A percentile compares a stretch with the other conserved stretches of the same genome.
These are phyloP conservation scores for Calcarisporium arbuscula DNA, from an alignment of 2,329 filamentous ascomycete genomes.

Conservation along the genomic window DNA sequence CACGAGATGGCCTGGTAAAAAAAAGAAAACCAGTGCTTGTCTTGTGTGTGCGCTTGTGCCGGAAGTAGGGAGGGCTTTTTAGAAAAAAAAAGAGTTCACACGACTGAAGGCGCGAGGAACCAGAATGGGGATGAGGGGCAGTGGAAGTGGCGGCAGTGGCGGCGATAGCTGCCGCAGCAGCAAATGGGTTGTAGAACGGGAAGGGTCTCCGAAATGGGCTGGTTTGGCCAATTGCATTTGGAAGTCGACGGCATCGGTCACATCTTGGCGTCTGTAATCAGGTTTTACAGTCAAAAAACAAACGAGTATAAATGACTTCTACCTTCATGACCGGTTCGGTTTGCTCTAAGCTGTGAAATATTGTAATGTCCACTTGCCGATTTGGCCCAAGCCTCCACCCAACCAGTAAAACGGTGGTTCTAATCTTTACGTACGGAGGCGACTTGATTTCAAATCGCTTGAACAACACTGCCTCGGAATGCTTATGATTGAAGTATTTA, in stretches of 20 bases:
- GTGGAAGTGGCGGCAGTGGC: slow-evolving; percentile 11
- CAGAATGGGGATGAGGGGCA: slow-evolving; percentile 1
- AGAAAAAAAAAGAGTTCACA: too few species aligned
- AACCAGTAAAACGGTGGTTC: too few species aligned
- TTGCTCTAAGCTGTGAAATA: too few species aligned
- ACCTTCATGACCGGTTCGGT: too few species aligned
- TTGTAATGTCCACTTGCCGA: too few species aligned
- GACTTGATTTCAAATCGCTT: too few species aligned
- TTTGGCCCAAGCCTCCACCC: too few species aligned
- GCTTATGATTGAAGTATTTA: too few species aligned
- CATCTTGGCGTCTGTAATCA: slow-evolving; percentile 62
- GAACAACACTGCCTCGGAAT: too few species aligned
- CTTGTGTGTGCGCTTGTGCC: slow-evolving; percentile 15
- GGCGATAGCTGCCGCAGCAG: slow-evolving; percentile 13
- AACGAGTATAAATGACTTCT: slow-evolving; percentile 34
- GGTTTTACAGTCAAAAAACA: slow-evolving; percentile 55
- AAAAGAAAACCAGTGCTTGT: slow-evolving; percentile 15
- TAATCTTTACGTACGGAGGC: too few species aligned
- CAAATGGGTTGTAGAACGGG: slow-evolving; percentile 40
- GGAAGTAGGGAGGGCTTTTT: slow-evolving; percentile 5
- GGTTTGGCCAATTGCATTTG: slow-evolving; percentile 60
- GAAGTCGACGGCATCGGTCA: slow-evolving; percentile 59
- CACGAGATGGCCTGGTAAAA: slow-evolving; percentile 99
- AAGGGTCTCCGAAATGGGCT: slow-evolving; percentile 43
- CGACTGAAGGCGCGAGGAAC: too few species aligned